Conservation (phyloP, 306 rosid genomes). For the Calophaca sinica region DNA sequence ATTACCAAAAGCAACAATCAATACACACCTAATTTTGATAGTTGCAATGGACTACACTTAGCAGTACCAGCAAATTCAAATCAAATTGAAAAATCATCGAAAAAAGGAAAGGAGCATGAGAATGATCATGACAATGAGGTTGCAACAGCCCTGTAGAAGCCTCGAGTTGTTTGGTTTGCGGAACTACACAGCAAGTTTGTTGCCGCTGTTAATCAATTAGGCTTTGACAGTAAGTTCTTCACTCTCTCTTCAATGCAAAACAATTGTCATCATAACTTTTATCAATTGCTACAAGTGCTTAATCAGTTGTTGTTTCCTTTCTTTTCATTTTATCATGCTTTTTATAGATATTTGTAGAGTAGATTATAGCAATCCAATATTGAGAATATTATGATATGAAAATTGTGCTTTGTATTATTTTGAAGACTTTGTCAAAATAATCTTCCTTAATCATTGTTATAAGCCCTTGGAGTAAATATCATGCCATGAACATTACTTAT, state of each 20-base stretch:
- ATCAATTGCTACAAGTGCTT: no score
- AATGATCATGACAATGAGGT: constrained; percentile 63
- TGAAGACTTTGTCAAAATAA: no score
- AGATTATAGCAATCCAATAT: no score
- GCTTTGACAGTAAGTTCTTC: constrained; percentile 83
- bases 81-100: constrained; percentile 63
- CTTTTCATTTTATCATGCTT: no score
- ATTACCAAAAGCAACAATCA: no score
- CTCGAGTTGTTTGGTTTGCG: constrained; percentile 91
- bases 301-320: no score
- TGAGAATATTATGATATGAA: no score
- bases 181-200: constrained; percentile 93
- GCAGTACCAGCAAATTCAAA: constrained; percentile 55
- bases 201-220: constrained; percentile 82
- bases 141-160: constrained; percentile 70
- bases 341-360: no score
- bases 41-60: constrained; percentile 45
- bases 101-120: constrained; percentile 68
- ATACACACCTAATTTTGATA: constrained; percentile 45
- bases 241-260: background rate
- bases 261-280: no score
- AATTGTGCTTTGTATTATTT: no score
- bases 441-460: no score
- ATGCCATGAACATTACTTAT: background rate
- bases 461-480: no score